Evolutionary conservation across 2,329 filamentous ascomycete species (phyloP).

Genomic region (Clarireedia monteithiana): DNA sequence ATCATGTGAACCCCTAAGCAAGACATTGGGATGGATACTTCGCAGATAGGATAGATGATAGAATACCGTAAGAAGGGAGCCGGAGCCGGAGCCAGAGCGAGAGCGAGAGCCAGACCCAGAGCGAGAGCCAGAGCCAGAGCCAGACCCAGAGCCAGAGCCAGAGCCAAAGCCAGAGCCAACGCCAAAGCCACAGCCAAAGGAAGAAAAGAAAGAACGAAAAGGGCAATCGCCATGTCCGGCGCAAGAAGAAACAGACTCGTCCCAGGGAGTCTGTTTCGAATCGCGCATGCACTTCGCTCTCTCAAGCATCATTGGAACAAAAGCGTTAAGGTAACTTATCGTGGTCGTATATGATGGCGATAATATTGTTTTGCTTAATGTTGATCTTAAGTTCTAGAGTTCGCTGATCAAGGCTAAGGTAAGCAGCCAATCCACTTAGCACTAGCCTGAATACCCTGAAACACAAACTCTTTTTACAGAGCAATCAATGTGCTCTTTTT

Average conservation of each 20-base stretch:
- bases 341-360: neutral
- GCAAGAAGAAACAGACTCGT: neutral
- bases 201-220: neutral
- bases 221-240: neutral
- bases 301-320: too few species aligned
- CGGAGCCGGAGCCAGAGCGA: neutral
- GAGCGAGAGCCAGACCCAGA: too few species aligned
- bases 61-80: too few species aligned
- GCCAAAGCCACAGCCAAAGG: neutral
- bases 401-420: neutral
- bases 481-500: neutral
- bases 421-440: neutral
- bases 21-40: neutral
- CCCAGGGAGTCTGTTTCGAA: neutral
- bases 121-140: too few species aligned
- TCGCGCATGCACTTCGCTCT: too few species aligned
- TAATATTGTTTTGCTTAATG: neutral
- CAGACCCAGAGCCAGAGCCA: too few species aligned
- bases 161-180: too few species aligned
- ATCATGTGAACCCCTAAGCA: neutral
- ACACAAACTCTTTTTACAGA: conserved; percentile 3
- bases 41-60: neutral
- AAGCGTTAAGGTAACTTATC: too few species aligned
- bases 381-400: conserved; percentile 8
- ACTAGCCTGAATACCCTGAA: neutral